Evolutionary conservation across 306 rosid species (phyloP).

Genomic region (Gynostemma pentaphyllum): DNA sequence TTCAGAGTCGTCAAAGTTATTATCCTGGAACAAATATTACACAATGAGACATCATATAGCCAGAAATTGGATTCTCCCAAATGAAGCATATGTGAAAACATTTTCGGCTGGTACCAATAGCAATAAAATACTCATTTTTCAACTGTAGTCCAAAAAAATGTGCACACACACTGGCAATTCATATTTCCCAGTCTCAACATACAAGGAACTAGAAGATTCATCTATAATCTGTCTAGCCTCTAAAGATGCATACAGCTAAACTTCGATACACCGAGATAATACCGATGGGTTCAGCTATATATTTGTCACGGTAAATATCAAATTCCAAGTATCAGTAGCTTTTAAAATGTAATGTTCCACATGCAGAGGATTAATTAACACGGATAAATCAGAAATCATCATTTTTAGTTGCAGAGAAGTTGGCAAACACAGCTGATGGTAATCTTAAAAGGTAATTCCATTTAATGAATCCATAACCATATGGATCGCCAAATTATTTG

Average conservation of each 20-base stretch:
- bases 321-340: background rate
- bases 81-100: constrained; percentile 16
- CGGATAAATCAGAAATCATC: background rate
- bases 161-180: too few relatives aligned
- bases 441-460: background rate
- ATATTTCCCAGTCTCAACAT: background rate
- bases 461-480: background rate
- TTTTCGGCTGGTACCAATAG: constrained; percentile 10
- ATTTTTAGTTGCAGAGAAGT: background rate
- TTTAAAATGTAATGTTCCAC: background rate
- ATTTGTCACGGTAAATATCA: background rate
- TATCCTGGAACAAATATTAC: constrained; percentile 34
- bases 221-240: background rate
- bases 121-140: background rate
- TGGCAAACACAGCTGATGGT: background rate
- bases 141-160: background rate
- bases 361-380: background rate
- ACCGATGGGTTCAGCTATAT: background rate
- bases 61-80: constrained; percentile 52
- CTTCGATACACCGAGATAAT: background rate
- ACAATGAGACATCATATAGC: constrained; percentile 32
- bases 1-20: constrained; percentile 83
- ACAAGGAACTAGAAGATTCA: background rate
- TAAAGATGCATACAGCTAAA: background rate
- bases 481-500: background rate